phyloP scores from a whole-genome alignment of 179 eudicot genomes.

The Spergularia azorica region DNA sequence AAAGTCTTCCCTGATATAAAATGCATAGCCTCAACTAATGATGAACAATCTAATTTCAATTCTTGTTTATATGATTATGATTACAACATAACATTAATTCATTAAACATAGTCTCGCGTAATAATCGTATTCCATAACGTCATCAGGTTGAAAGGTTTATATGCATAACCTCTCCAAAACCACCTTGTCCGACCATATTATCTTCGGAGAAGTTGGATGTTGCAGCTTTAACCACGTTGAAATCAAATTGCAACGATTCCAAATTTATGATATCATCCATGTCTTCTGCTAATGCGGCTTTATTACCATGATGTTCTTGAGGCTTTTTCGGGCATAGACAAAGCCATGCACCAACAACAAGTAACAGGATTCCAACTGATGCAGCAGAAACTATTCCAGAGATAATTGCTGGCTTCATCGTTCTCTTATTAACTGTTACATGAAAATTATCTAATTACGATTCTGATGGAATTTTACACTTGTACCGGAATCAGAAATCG shows the following conservation, averaged over 20 bases:
- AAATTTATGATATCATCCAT: background rate
- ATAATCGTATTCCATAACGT: no score
- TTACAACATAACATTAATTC: background rate
- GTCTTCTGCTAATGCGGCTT: background rate
- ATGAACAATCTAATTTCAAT: background rate
- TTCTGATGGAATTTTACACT: background rate
- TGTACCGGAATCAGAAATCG: background rate
- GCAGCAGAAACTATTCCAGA: background rate
- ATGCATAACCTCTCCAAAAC: constrained; percentile 17
- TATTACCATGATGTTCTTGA: background rate
- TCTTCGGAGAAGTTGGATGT: constrained; percentile 8
- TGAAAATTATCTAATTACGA: background rate
- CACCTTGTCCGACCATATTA: constrained; percentile 28
- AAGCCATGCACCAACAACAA: background rate
- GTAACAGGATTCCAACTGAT: background rate
- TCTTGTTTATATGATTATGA: background rate
- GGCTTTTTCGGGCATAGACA: no score
- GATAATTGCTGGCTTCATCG: background rate
- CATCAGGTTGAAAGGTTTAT: background rate
- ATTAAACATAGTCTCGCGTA: no score
- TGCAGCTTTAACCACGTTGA: background rate
- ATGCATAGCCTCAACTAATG: background rate
- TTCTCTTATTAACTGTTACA: no score
- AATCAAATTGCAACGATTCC: constrained; percentile 8
- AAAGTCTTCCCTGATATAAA: constrained; percentile 3